phyloP scores from a whole-genome alignment of 805 yeast genomes.

The Monosporozyma aerobia region DNA sequence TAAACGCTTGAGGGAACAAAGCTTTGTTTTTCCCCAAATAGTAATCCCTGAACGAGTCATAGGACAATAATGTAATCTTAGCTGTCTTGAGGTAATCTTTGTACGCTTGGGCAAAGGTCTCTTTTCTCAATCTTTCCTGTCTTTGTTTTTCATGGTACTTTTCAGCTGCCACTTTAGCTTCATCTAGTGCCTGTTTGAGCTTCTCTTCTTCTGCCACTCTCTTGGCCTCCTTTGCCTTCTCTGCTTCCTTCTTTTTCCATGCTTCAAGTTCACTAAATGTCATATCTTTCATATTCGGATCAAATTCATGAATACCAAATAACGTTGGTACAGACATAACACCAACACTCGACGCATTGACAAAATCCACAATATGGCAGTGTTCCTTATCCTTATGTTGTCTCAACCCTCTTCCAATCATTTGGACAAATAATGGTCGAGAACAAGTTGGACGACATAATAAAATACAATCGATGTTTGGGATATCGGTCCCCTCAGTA shows the following conservation, averaged over 20 bases:
- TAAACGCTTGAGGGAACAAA: not conserved
- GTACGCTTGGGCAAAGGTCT: not conserved
- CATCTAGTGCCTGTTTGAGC: slow-evolving; percentile 7
- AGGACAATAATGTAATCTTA: slow-evolving; percentile 29
- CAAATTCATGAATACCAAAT: slow-evolving; percentile 26
- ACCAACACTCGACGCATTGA: slow-evolving; percentile 49
- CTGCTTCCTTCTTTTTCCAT: slow-evolving; percentile 8
- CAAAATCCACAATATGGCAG: slow-evolving; percentile 74
- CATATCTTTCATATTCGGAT: slow-evolving; percentile 22
- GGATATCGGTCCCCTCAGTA: slow-evolving; percentile 93
- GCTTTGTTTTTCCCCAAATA: not conserved
- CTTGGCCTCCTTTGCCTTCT: slow-evolving; percentile 5
- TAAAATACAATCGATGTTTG: slow-evolving; percentile 72
- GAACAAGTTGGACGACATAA: slow-evolving; percentile 78
- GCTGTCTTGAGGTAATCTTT: not conserved
- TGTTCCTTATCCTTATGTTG: slow-evolving; percentile 47
- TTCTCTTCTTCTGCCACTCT: slow-evolving; percentile 9
- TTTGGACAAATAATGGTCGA: slow-evolving; percentile 60
- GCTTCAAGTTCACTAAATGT: slow-evolving; percentile 29
- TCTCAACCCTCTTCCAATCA: slow-evolving; percentile 87
- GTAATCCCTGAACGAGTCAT: slow-evolving; percentile 33
- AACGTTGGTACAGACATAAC: slow-evolving; percentile 49
- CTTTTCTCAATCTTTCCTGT: not conserved
- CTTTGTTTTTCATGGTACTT: not conserved
- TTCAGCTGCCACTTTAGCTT: slow-evolving; percentile 5